Evolutionary conservation across 495 filamentous ascomycete genomes (phyloP), one percentile per base, ranked within the genome.

Genomic region (Neurospora sp.): DNA sequence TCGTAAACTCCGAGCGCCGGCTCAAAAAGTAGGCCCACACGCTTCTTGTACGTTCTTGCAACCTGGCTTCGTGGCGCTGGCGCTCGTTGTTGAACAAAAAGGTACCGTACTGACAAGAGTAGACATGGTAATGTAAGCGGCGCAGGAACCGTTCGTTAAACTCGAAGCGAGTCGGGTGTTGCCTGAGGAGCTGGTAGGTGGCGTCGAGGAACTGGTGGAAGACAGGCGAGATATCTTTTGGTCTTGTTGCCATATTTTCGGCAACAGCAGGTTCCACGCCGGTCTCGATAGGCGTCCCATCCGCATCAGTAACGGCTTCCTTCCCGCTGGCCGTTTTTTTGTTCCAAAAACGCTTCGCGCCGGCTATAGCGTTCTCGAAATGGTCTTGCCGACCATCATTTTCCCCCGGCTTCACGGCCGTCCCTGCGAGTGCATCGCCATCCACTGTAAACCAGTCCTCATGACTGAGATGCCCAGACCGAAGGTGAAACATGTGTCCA

Each of bases 181-280:
- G 96, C 71, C 91, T 84, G 16, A 97, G 85, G 10, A 99, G 86
- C 77, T 99, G 96, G 76, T 95, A 98, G 5, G 93, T 94, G 23
- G 93, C 93, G 78, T 99, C 96, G 11, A 99, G 90, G 81, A 98
- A 99, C 80, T 99, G 96, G 77, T 99, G 96, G 83, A 99, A 98
- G 14, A 98, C 91, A 0, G 96, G 96, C n/a, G 92, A 94, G 3
- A 95, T 93, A 79, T 98, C 95, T 73, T 93, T 97, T 38, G 84
- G 80, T 70, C 87, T 88, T 39, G 87, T 88, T 42, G 83, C 82
- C 76, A 88, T 77, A 70, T 75, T 77, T 70, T 85, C 80, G 74
- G 85, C 76, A 20, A 74, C 71, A 11, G 70, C 73, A 20, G 77
- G 72, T 37, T 91, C 88, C 49, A 87, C 74, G 31, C 23, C 54